Conservation (phyloP, 2,329 filamentous ascomycete genomes). For the Penicillium capsulatum region DNA sequence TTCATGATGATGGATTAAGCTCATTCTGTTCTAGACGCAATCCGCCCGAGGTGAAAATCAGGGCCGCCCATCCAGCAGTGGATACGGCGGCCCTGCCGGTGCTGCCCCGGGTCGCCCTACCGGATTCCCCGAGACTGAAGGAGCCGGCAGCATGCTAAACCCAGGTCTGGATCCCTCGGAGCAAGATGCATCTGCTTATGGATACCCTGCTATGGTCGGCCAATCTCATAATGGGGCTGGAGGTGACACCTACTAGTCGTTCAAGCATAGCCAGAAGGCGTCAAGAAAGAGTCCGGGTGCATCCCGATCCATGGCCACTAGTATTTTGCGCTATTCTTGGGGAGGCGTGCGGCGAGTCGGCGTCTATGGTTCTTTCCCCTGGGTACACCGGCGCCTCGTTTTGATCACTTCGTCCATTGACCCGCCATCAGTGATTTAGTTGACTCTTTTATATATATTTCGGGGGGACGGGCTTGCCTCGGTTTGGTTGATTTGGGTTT, state of each 20-base stretch:
- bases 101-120: slow-evolving; percentile 31
- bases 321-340: background rate
- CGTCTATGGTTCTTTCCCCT: slow-evolving; percentile 7
- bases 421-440: background rate
- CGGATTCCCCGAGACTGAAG: slow-evolving; percentile 39
- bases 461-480: slow-evolving; percentile 1
- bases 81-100: slow-evolving; percentile 42
- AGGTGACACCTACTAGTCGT: slow-evolving; percentile 41
- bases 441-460: background rate
- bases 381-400: slow-evolving; percentile 1
- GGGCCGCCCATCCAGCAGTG: slow-evolving; percentile 52
- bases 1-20: slow-evolving; percentile 41
- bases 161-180: slow-evolving; percentile 44
- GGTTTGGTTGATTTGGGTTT: slow-evolving; percentile 1
- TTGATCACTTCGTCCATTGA: slow-evolving; percentile 3
- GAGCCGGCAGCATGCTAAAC: slow-evolving; percentile 44
- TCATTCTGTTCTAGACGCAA: slow-evolving; percentile 61
- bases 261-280: background rate
- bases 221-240: slow-evolving; percentile 47
- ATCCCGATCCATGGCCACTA: background rate
- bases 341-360: slow-evolving; percentile 10
- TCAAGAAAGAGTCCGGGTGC: background rate
- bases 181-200: slow-evolving; percentile 43
- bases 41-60: slow-evolving; percentile 67
- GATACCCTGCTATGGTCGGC: slow-evolving; percentile 46